Evolutionary conservation across 2,329 filamentous ascomycete genomes (phyloP).

Genomic region (Herpotrichia juniperi): DNA sequence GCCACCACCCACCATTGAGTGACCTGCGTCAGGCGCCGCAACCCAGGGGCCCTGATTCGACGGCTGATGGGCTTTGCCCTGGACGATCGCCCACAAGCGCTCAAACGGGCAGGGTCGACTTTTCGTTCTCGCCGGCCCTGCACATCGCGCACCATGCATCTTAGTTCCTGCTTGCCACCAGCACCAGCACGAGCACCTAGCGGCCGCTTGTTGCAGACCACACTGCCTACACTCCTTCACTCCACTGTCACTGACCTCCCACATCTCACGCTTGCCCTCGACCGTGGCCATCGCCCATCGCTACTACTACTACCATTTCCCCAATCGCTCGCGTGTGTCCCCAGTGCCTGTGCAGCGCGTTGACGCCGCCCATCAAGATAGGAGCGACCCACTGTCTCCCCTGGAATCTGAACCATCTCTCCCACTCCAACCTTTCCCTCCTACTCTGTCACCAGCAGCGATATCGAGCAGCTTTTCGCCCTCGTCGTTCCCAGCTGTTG

Average conservation of each 20-base stretch:
- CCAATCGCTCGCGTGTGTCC: constrained; percentile 15
- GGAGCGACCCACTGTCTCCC: constrained; percentile 23
- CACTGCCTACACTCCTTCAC: neutral
- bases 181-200: neutral
- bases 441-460: constrained; percentile 28
- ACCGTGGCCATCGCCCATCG: neutral
- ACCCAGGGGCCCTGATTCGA: constrained; percentile 10
- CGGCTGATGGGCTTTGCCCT: neutral
- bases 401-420: constrained; percentile 10
- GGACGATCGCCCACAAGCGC: constrained; percentile 11
- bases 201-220: neutral
- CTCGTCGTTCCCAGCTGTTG: constrained; percentile 5
- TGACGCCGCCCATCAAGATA: constrained; percentile 25
- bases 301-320: neutral
- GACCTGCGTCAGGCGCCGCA: constrained; percentile 27
- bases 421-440: constrained; percentile 17
- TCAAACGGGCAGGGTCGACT: constrained; percentile 1
- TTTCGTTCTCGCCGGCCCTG: constrained; percentile 5
- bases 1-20: constrained; percentile 20
- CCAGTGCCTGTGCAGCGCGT: constrained; percentile 25
- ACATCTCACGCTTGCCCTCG: neutral
- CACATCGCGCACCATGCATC: neutral
- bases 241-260: neutral
- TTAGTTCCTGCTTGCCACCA: constrained; percentile 8
- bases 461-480: constrained; percentile 26